Evolutionary conservation across 768 basidiomycete species (phyloP), one percentile per base, ranked within the genome.

Genomic region (Coprinopsis sp.): DNA sequence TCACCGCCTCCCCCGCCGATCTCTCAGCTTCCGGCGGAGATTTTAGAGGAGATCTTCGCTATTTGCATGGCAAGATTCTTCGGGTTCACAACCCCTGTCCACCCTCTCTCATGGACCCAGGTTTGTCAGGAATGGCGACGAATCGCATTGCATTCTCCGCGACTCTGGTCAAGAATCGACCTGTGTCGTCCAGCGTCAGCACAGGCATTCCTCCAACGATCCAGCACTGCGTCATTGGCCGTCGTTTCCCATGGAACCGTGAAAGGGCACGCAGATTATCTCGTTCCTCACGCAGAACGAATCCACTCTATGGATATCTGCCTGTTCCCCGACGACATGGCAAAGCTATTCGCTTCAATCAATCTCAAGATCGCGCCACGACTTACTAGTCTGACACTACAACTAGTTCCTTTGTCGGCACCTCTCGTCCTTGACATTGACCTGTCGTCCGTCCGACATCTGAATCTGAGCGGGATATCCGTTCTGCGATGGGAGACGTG

Each of bases 141-240:
- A 41, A 54, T 68, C 27, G 61, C 70, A 3, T 49, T 70, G 24
- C 55, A 56, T 34, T 67, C 67, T 6, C 53, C 65, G 12, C 56
- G 67, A 10, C 64, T 74, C 23, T 74, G 72, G 72, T 59, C 58
- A 12, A 56, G 46, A 42, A 69, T 74, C 40, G 70, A 72, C 51
- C 58, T 74, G 25, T 56, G 60, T 46, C 58, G 70, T 41, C 23
- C 60, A 8, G 56, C 56, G 24, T 61, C 68, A 24, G 63, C 69
- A n/a, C 51, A 51, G 12, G 59, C 65, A 45, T 70, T 63, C 34
- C 61, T 74, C 21, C 28, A 52, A 36, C 67, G 70, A 19, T 70
- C 69, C 6, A 60, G 59, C 37, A 16, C 51, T 8, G 64, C 64
- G 1, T 67, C 70, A 19, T 58, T 74, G 34, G 66, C 61, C 46